A percentile compares a stretch with the other conserved stretches of the same genome.
phyloP scores from a whole-genome alignment of 2,329 filamentous ascomycete species.

The Sporothrix humicola region DNA sequence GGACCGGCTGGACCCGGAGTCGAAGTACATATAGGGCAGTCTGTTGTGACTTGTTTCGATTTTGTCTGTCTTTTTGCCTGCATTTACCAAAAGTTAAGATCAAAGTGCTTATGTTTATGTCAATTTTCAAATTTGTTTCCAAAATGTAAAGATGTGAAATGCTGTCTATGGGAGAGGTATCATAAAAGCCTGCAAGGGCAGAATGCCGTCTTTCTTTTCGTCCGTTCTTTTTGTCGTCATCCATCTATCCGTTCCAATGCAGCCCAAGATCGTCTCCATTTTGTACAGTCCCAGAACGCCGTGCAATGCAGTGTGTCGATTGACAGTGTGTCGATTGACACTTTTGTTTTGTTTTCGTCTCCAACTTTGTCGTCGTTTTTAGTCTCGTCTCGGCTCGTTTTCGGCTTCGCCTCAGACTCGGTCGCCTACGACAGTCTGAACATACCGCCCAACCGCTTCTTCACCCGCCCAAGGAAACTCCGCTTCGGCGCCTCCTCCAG shows the following conservation, averaged over 20 bases:
- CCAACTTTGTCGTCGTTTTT: too few species aligned
- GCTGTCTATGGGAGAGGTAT: slow-evolving; percentile 20
- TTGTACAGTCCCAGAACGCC: slow-evolving; percentile 15
- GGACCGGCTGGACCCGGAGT: slow-evolving; percentile 78
- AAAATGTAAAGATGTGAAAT: too few species aligned
- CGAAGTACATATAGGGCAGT: slow-evolving; percentile 79
- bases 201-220: background rate
- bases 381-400: background rate
- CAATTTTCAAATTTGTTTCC: too few species aligned
- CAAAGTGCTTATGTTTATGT: background rate
- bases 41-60: too few species aligned
- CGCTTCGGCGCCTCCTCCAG: slow-evolving; percentile 67
- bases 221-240: background rate
- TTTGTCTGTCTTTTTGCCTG: too few species aligned
- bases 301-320: slow-evolving; percentile 13
- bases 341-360: background rate
- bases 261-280: slow-evolving; percentile 5
- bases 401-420: background rate
- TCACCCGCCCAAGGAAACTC: slow-evolving; percentile 57
- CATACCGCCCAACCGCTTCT: slow-evolving; percentile 63
- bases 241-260: slow-evolving; percentile 16
- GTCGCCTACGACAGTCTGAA: slow-evolving; percentile 58
- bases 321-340: too few species aligned
- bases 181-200: slow-evolving; percentile 8
- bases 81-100: background rate